Base-by-base conservation (phyloP, 371 early-diverging fungal species). In the Nematocida sp. region DNA sequence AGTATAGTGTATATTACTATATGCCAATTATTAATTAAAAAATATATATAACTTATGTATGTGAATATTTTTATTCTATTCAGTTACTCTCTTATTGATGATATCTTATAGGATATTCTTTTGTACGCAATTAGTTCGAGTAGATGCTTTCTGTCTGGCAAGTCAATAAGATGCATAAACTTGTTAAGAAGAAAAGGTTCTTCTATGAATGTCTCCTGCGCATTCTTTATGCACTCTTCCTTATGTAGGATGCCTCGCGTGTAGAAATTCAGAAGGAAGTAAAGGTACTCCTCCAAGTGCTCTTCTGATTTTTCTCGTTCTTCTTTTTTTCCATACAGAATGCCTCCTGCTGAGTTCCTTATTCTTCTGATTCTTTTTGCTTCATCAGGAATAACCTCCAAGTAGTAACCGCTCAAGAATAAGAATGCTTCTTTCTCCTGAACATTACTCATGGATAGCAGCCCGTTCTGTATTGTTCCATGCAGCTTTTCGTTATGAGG, bases 241-340 rank as follows among this genome's bases (percentile, higher is more conserved):
- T 71, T 71, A 28, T 23, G 25, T 3, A 71, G 38, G 25, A 71
- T 51, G 3, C 53, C 51, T 5, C 75, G 47, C 0, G 55, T 33
- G 55, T 60, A 42, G 28, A 71, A 26, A 32, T 71, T 71, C 1
- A 71, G 61, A 13, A 71, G 64, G 63, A 71, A 61, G 63, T 71
- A 71, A 23, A 71, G 20, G 51, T 71, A 71, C 51, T 71, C 75
- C 53, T 71, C 75, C 51, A 71, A 54, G 47, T 71, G 75, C 63
- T 71, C 75, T 25, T 71, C 75, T 1, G 75, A 23, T 30, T 71
- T 71, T 35, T 71, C 75, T 49, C 75, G 4, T 57, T 71, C 75
- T 36, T 71, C 75, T 23, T 61, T 67, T 36, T 33, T 71, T 23
- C 75, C 75, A 28, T 71, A 71, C 16, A 71, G 75, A 1, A 71